Evolutionary conservation across 2,329 filamentous ascomycete species (phyloP).

Genomic region (Pseudogymnoascus sp.): DNA sequence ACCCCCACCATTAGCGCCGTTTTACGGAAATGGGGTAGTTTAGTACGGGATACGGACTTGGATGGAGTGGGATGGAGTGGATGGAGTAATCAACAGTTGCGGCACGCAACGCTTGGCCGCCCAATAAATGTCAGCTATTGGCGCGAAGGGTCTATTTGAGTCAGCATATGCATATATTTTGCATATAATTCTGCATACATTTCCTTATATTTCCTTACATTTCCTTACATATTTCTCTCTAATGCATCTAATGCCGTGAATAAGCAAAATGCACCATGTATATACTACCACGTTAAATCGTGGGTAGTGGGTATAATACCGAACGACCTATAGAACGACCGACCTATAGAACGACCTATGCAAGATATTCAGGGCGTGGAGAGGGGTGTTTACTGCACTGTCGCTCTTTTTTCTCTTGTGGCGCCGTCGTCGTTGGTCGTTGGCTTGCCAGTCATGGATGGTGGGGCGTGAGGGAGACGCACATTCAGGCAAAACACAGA

Average conservation of each 20-base stretch:
- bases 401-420: not conserved
- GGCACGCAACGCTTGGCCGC: not conserved
- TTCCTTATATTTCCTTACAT: too few species aligned
- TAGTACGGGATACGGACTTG: not conserved
- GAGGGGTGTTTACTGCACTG: not conserved
- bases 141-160: not conserved
- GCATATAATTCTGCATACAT: not conserved
- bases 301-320: not conserved
- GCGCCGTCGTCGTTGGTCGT: not conserved
- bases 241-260: not conserved
- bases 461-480: not conserved
- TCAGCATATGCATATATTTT: not conserved
- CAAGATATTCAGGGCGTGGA: not conserved
- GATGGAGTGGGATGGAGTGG: not conserved
- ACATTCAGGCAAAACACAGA: slow-evolving; percentile 2
- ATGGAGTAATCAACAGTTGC: not conserved
- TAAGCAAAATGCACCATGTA: not conserved
- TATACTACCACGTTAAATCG: not conserved
- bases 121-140: not conserved
- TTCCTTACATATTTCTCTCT: too few species aligned
- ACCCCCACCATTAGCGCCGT: slow-evolving; percentile 1
- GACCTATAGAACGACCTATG: not conserved
- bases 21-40: slow-evolving; percentile 6
- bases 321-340: not conserved
- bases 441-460: not conserved